Percentiles rank a stretch among this genome's conserved stretches.
Evolutionary conservation across 2,329 filamentous ascomycete species (phyloP).

Genomic region (Epichloe gansuensis): DNA sequence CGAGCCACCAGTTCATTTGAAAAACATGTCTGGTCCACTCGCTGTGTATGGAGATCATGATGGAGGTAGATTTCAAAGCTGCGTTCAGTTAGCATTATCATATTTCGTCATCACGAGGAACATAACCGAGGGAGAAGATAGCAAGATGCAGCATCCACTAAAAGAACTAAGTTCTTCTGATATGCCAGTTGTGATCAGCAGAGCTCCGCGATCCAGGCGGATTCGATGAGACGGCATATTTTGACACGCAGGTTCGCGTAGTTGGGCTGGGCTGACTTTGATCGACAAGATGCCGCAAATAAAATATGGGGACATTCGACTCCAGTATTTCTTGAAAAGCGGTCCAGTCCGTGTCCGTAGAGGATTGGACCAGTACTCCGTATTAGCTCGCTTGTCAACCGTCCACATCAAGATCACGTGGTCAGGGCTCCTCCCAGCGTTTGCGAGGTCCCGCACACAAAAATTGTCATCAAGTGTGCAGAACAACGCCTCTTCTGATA

Average conservation of each 20-base stretch:
- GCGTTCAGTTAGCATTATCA: neutral
- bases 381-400: constrained; percentile 5
- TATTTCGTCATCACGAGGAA: neutral
- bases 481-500: constrained; percentile 18
- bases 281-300: neutral
- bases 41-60: neutral
- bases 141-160: neutral
- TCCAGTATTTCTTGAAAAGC: neutral
- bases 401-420: constrained; percentile 19
- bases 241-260: neutral
- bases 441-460: constrained; percentile 23
- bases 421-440: constrained; percentile 20
- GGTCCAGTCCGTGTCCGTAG: neutral
- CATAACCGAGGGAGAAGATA: neutral
- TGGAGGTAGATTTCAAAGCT: neutral
- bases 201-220: neutral
- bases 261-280: neutral
- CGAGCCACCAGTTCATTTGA: neutral
- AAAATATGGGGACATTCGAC: neutral
- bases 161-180: neutral
- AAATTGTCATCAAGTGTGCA: constrained; percentile 20
- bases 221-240: neutral
- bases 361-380: neutral
- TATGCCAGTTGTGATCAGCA: neutral
- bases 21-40: neutral